Evolutionary conservation across 768 basidiomycete species (phyloP), one percentile per base, ranked within the genome.

Genomic region (Hypsizygus marmoreus): DNA sequence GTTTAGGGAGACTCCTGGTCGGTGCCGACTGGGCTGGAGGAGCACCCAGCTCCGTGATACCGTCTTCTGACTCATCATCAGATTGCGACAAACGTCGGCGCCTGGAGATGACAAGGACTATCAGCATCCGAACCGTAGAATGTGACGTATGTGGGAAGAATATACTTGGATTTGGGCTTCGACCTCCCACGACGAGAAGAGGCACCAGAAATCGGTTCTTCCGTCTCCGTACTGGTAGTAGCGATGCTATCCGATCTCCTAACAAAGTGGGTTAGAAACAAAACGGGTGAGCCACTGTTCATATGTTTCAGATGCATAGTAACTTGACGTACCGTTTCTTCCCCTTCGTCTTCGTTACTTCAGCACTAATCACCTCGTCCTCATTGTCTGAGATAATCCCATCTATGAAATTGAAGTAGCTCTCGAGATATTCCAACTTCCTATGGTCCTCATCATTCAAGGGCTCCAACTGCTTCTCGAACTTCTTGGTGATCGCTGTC

Each of bases 371-470:
- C 13, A 72, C 66, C 30, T 84, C 82, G 6, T 76, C 79, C 5
- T 83, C 84, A n/a, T 81, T 83, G 31, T 81, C 64, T 2, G 87
- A 82, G 31, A 86, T 73, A 32, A 91, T 78, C 8, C 82, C 79
- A 51, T 91, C 88, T 61, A 90, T 56, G 59, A 87, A 86, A 35
- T 77, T 73, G 58, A 91, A 91, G 20, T 88, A 56, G 0, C 79
- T 75, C 30, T 80, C 75, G 20, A 88, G 74, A 22, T 79, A 69
- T 41, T 82, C 78, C 3, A 90, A 70, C 43, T 84, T 72, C 47
- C 84, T 69, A 47, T 80, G 83, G 32, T 90, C 86, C 29, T 79
- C 84, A 57, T 89, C 86, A 48, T 75, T 81, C 61, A 91, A 86
- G 47, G 76, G 77, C 49, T 83, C 81, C 10, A 93, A 68, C 54